Base-by-base conservation (phyloP, 1,284 basidiomycete genomes). In the Wolfiporia cocos region DNA sequence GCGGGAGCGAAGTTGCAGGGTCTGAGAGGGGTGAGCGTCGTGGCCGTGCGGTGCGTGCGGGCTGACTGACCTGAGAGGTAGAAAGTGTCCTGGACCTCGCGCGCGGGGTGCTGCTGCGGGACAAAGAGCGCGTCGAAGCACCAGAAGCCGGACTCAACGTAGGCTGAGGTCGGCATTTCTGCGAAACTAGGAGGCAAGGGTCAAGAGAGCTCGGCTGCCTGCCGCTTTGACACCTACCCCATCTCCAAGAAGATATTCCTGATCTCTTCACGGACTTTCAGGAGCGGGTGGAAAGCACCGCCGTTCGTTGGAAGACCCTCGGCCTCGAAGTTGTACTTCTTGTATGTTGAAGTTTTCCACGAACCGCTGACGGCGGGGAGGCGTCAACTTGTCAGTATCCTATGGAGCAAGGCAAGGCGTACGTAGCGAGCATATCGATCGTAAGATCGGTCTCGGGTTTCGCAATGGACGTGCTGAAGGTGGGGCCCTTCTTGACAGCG, bases 81-180 rank as follows among this genome's bases (percentile, higher is more conserved):
- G 76, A 99, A 99, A 5, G 96, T 99, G 61, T 99, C 96, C 67
- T 99, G 96, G 39, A 98, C 66, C 55, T 99, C 96, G 61, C 96
- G 83, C 20, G 96, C 96, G 15, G 96, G 95, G 68, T 99, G 96
- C 67, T 99, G 95, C 62, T 99, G 96, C 1, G 96, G 96, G 0
- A 99, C 96, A 63, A 96, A 99, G 51, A 99, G 77, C 7, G 94
- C 85, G 63, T 99, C 96, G 66, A 99, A 99, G 64, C 95, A 97
- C 96, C 96, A 99, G 78, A 99, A 99, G 26, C 88, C 88, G 20
- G 92, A 96, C 66, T 99, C 96, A 46, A 99, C 93, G 62, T 94
- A 99, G 46, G 87, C 85, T 48, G 87, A 85, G n/a, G 96, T 98
- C 5, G 95, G 93, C 96, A 99, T 99, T 68, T 99, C 96, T 44